Evolutionary conservation across 306 rosid species (phyloP).

Genomic region (Cicer bijugum): DNA sequence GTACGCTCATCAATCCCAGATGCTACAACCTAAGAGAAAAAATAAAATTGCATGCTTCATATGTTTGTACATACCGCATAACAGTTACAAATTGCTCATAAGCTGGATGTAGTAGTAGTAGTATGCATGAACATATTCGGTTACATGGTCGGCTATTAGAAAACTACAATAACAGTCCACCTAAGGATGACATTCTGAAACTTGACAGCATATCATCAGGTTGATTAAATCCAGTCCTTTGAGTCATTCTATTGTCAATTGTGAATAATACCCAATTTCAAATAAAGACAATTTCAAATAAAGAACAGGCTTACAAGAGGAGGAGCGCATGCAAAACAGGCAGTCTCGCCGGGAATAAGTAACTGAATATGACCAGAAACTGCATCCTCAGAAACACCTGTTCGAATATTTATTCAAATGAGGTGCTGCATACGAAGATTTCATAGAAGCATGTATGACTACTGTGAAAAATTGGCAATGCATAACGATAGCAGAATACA

Average conservation of each 20-base stretch:
- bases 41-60: slow-evolving; percentile 42
- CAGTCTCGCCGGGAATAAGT: slow-evolving; percentile 94
- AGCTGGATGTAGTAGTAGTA: slow-evolving; percentile 6
- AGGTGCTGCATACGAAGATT: slow-evolving; percentile 32
- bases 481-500: slow-evolving; percentile 19
- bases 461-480: neutral
- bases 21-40: slow-evolving; percentile 78
- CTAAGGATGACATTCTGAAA: slow-evolving; percentile 30
- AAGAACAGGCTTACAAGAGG: slow-evolving; percentile 70
- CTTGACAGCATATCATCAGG: slow-evolving; percentile 11
- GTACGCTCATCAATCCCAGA: slow-evolving; percentile 97
- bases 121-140: slow-evolving; percentile 23
- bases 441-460: slow-evolving; percentile 27
- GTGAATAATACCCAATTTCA: slow-evolving; percentile 35
- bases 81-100: neutral
- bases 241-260: slow-evolving; percentile 3
- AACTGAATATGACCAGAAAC: slow-evolving; percentile 98
- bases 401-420: slow-evolving; percentile 41
- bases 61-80: slow-evolving; percentile 29
- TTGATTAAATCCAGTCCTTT: slow-evolving; percentile 21
- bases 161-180: slow-evolving; percentile 14
- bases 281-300: slow-evolving; percentile 37
- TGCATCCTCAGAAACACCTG: slow-evolving; percentile 99
- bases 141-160: neutral
- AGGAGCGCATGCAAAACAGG: slow-evolving; percentile 99